Evolutionary conservation across 768 basidiomycete genomes (phyloP).

Genomic region (Tylopilus sp.): DNA sequence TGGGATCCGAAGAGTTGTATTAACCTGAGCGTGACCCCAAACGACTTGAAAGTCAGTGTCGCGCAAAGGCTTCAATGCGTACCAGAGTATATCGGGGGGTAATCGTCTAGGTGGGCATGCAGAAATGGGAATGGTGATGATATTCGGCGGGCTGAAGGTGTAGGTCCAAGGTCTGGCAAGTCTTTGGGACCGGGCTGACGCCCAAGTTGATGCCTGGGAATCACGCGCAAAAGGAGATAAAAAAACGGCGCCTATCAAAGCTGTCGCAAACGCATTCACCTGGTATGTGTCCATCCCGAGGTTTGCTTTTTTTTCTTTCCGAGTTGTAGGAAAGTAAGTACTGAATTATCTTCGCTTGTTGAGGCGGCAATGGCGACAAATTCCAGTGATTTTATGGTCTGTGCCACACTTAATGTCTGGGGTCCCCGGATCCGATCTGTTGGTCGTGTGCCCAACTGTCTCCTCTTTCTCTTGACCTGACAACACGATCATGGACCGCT

Average conservation of each 20-base stretch:
- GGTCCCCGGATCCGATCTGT: slow-evolving; percentile 2
- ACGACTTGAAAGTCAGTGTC: not conserved
- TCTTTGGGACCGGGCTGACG: not conserved
- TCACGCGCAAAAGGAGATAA: too few species aligned
- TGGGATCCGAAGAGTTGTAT: not conserved
- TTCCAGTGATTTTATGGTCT: not conserved
- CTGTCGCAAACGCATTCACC: too few species aligned
- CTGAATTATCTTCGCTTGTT: too few species aligned
- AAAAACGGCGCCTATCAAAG: too few species aligned
- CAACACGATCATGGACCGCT: slow-evolving; percentile 14
- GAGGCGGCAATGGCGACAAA: too few species aligned
- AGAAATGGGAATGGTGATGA: too few species aligned
- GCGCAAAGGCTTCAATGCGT: not conserved
- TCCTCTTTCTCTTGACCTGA: slow-evolving; percentile 1
- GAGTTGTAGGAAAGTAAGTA: not conserved
- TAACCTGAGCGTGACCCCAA: not conserved
- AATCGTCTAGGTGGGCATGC: too few species aligned
- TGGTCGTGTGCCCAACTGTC: slow-evolving; percentile 23
- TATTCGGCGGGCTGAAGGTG: too few species aligned
- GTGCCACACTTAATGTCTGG: not conserved
- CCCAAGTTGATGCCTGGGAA: too few species aligned
- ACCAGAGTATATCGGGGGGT: too few species aligned
- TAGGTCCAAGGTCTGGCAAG: not conserved
- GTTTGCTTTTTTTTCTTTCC: not conserved
- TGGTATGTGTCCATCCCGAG: not conserved